Percentiles rank a stretch among this genome's conserved stretches.
Evolutionary conservation across 129 eudicot species (phyloP).

Genomic region (Flaveria brownii): DNA sequence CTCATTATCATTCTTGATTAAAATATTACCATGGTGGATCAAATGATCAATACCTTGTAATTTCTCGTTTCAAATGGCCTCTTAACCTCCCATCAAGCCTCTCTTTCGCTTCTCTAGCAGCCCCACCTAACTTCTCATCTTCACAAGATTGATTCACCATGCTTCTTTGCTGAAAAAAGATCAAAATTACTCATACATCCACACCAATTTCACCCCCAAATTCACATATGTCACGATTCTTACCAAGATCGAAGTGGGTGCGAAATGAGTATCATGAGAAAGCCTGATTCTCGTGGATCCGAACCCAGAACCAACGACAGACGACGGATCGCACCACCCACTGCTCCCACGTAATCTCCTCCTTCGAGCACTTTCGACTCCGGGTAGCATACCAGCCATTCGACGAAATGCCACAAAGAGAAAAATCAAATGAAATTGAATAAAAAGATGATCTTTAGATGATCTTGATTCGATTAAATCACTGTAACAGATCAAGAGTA

Average conservation of each 20-base stretch:
- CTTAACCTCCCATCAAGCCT: slow-evolving; percentile 58
- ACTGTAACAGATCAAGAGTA: background rate
- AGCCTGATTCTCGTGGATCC: slow-evolving; percentile 26
- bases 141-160: slow-evolving; percentile 33
- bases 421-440: background rate
- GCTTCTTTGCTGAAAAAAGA: slow-evolving; percentile 42
- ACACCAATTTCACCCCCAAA: slow-evolving; percentile 6
- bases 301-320: slow-evolving; percentile 15
- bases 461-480: background rate
- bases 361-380: slow-evolving; percentile 55
- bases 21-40: background rate
- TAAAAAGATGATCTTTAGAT: background rate
- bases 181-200: background rate
- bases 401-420: slow-evolving; percentile 6
- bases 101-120: slow-evolving; percentile 67
- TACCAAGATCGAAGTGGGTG: slow-evolving; percentile 35
- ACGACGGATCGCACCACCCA: slow-evolving; percentile 32
- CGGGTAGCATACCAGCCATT: slow-evolving; percentile 66
- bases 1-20: background rate
- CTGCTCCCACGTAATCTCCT: slow-evolving; percentile 30
- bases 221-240: background rate
- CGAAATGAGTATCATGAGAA: slow-evolving; percentile 33
- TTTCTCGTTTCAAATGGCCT: slow-evolving; percentile 42
- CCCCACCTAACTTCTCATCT: slow-evolving; percentile 51
- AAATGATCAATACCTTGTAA: slow-evolving; percentile 23